These are phyloP conservation scores for Ophiosphaerella herpotricha DNA, from an alignment of 2,329 filamentous ascomycete species.

Conservation along the genomic window DNA sequence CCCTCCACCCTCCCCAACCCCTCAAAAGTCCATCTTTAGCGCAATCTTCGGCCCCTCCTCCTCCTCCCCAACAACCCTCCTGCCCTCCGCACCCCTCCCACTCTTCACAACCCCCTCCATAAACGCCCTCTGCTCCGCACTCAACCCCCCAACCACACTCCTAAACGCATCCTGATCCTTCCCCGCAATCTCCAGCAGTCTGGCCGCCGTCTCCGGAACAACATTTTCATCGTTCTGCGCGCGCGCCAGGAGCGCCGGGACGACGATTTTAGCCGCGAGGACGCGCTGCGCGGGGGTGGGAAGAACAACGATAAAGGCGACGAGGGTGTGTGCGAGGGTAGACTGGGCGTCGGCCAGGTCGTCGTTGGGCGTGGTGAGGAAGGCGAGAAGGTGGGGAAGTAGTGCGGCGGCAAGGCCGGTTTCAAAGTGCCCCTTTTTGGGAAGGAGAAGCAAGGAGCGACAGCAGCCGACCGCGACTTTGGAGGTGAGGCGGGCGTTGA, in stretches of 20 bases:
- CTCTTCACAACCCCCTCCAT: conserved; percentile 81
- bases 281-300: conserved; percentile 31
- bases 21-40: conserved; percentile 85
- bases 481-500: conserved; percentile 78
- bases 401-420: conserved; percentile 73
- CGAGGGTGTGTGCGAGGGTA: conserved; percentile 74
- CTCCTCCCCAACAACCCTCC: conserved; percentile 59
- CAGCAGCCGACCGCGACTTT: conserved; percentile 91
- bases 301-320: conserved; percentile 65
- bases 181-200: conserved; percentile 80
- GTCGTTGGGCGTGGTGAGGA: conserved; percentile 71
- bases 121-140: conserved; percentile 70
- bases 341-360: conserved; percentile 78
- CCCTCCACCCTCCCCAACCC: too few relatives aligned
- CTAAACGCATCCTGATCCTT: conserved; percentile 75
- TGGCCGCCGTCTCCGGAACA: conserved; percentile 69
- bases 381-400: conserved; percentile 74
- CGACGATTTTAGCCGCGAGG: conserved; percentile 73
- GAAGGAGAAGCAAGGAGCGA: conserved; percentile 76
- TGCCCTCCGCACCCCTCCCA: conserved; percentile 50
- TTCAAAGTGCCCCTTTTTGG: conserved; percentile 49
- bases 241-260: conserved; percentile 75
- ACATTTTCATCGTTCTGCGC: conserved; percentile 67
- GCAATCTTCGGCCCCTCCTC: conserved; percentile 77
- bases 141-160: conserved; percentile 72